Evolutionary conservation across 148 eudicot genomes (phyloP).

Genomic region (Rhododendron ovatum): DNA sequence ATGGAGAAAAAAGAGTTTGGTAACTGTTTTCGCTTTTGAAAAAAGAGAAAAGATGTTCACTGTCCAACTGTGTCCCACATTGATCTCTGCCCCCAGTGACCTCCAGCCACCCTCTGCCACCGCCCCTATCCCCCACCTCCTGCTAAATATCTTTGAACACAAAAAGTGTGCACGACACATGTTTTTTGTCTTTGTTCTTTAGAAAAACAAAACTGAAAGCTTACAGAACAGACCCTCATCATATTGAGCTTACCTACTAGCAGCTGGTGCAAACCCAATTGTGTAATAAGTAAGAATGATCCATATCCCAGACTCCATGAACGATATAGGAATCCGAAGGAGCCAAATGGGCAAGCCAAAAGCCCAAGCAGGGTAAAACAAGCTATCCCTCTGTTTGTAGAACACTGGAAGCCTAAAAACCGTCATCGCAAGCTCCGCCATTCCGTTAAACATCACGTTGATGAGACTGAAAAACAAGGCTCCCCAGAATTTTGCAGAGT

Average conservation of each 20-base stretch:
- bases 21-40: neutral
- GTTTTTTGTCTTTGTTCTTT: neutral
- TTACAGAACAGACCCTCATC: neutral
- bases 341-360: constrained; percentile 41
- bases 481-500: constrained; percentile 34
- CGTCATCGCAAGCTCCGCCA: constrained; percentile 36
- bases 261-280: constrained; percentile 35
- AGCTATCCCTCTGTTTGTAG: constrained; percentile 36
- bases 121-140: neutral
- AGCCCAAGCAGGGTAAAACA: constrained; percentile 43
- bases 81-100: neutral
- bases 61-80: neutral
- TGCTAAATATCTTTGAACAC: neutral
- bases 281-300: constrained; percentile 37
- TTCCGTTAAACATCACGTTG: constrained; percentile 44
- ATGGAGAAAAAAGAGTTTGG: neutral
- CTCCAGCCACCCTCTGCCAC: neutral
- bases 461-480: constrained; percentile 39
- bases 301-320: constrained; percentile 41
- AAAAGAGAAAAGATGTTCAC: neutral
- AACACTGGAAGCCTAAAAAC: constrained; percentile 35
- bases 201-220: neutral
- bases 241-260: constrained; percentile 17
- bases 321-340: constrained; percentile 31
- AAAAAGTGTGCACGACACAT: neutral